These are phyloP conservation scores for Chimonanthus salicifolius DNA, from an alignment of 164 flowering plant genomes.

Conservation along the genomic window DNA sequence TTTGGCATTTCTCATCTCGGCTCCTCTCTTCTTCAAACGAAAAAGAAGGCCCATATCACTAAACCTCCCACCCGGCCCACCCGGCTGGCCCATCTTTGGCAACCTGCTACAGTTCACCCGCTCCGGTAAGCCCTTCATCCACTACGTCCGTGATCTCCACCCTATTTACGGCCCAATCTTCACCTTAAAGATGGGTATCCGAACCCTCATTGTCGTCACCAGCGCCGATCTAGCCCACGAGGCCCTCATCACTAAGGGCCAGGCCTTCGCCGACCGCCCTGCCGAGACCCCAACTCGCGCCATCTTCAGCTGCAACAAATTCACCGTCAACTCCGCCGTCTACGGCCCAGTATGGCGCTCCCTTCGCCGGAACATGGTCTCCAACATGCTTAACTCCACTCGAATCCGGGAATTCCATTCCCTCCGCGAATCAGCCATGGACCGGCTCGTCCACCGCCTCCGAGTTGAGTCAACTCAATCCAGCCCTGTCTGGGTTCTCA, in stretches of 20 bases:
- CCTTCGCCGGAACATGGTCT: conserved; percentile 84
- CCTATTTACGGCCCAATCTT: conserved; percentile 67
- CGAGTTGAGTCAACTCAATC: conserved; percentile 43
- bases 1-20: conserved; percentile 27
- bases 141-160: conserved; percentile 43
- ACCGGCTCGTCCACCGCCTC: conserved; percentile 45
- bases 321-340: conserved; percentile 82
- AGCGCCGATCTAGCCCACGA: conserved; percentile 60
- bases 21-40: conserved; percentile 26
- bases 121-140: conserved; percentile 70
- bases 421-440: conserved; percentile 54
- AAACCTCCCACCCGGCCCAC: conserved; percentile 85
- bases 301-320: conserved; percentile 77
- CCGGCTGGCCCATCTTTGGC: conserved; percentile 90
- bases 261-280: conserved; percentile 65
- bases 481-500: conserved; percentile 60
- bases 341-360: conserved; percentile 90
- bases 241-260: conserved; percentile 59
- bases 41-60: conserved; percentile 24
- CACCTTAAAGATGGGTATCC: conserved; percentile 69
- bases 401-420: conserved; percentile 47
- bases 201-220: conserved; percentile 65
- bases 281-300: conserved; percentile 70
- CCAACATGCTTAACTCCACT: conserved; percentile 57
- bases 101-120: conserved; percentile 82